phyloP scores from a whole-genome alignment of 768 basidiomycete species.

The Auricularia cornea region DNA sequence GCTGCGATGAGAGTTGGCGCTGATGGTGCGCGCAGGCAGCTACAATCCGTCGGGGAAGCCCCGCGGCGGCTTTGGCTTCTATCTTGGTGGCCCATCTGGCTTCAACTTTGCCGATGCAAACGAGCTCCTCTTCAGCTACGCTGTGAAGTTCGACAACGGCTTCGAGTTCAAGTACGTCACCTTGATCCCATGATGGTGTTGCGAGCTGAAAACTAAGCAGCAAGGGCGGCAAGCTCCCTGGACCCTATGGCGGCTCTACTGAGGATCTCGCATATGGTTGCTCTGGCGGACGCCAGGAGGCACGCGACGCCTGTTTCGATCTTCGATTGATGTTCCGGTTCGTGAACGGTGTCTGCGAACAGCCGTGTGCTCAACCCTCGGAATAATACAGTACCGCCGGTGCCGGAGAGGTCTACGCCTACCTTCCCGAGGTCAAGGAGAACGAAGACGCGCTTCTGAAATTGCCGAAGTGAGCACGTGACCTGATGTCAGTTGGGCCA shows the following conservation, averaged over 20 bases:
- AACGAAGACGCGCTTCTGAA: constrained; percentile 36
- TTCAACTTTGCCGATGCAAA: constrained; percentile 52
- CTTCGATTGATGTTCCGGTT: constrained; percentile 68
- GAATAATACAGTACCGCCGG: constrained; percentile 39
- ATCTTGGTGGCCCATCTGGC: constrained; percentile 47
- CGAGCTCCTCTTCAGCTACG: constrained; percentile 55
- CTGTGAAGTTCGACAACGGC: constrained; percentile 53
- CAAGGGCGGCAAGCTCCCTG: constrained; percentile 65
- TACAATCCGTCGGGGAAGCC: constrained; percentile 40
- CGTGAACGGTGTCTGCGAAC: constrained; percentile 9
- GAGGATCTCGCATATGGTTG: constrained; percentile 41
- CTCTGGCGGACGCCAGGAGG: constrained; percentile 54
- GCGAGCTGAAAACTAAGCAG: too few relatives aligned
- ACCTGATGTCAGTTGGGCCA: constrained; percentile 42
- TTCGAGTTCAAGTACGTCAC: constrained; percentile 39
- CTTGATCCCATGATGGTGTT: too few relatives aligned
- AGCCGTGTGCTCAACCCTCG: too few relatives aligned
- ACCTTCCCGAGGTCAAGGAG: constrained; percentile 40
- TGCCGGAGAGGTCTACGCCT: constrained; percentile 61
- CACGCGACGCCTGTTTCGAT: constrained; percentile 54
- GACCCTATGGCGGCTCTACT: constrained; percentile 42
- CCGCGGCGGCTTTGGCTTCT: constrained; percentile 62
- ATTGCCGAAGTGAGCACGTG: constrained; percentile 44
- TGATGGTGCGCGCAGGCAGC: constrained; percentile 20
- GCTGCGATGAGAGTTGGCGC: background rate